These are phyloP conservation scores for Cochlearia excelsa DNA, from an alignment of 345 rosid genomes.

Conservation along the genomic window DNA sequence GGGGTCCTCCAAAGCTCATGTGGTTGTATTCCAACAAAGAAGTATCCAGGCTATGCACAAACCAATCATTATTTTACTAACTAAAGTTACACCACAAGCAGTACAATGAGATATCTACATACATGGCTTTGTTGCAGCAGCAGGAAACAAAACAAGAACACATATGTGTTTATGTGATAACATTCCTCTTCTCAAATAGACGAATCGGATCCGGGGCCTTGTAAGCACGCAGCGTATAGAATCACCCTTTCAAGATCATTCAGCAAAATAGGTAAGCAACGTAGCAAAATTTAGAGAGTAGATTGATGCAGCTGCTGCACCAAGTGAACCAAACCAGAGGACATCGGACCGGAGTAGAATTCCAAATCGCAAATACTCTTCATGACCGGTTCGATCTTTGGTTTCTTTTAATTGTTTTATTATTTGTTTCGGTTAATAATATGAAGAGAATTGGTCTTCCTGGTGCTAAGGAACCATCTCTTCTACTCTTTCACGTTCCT, in stretches of 20 bases:
- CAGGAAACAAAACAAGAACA: conserved; percentile 6
- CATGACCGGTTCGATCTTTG: too few relatives aligned
- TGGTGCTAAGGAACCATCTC: too few relatives aligned
- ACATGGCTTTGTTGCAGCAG: neutral
- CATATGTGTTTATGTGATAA: neutral
- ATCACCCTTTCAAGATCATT: conserved; percentile 47
- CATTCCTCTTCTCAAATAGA: conserved; percentile 77
- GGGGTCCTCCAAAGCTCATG: conserved; percentile 99
- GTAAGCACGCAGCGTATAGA: conserved; percentile 83
- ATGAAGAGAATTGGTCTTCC: too few relatives aligned
- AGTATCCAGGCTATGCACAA: conserved; percentile 70
- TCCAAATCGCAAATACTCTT: too few relatives aligned
- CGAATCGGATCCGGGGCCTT: conserved; percentile 91
- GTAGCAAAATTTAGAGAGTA: neutral
- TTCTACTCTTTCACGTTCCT: too few relatives aligned
- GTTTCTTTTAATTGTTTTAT: too few relatives aligned
- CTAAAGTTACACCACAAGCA: conserved; percentile 10
- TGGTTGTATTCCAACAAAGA: conserved; percentile 74
- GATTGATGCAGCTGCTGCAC: conserved; percentile 7
- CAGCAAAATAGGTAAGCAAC: neutral
- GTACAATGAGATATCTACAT: conserved; percentile 6
- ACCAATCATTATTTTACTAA: conserved; percentile 14
- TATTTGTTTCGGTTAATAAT: too few relatives aligned
- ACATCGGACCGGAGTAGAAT: too few relatives aligned
- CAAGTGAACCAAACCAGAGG: too few relatives aligned